Base-by-base conservation (phyloP, 805 yeast genomes). In the Starmerella vitae region DNA sequence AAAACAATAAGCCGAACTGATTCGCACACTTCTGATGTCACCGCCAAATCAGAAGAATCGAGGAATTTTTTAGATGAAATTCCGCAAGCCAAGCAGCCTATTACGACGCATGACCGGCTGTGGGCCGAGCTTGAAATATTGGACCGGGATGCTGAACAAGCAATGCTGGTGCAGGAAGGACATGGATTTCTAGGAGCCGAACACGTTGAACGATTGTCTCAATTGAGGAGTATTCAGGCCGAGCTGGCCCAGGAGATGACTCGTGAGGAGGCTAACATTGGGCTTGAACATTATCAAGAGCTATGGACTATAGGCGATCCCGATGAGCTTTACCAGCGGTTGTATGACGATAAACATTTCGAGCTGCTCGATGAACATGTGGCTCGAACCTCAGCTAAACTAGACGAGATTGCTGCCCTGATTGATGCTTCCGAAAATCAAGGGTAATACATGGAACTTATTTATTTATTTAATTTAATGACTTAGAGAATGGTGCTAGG, bases 101-200 rank as follows among this genome's bases (percentile, higher is more conserved):
- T 72, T 17, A 76, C 80, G 38, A 63, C 71, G 44, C 85, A 76
- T 59, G 94, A 82, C 58, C 68, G 70, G 51, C 64, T 82, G 33
- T 86, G 94, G 93, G 76, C 88, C 5, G 93, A 83, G 49, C 76
- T 85, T 36, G 94, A 81, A 51, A 78, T 81, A 0, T 65, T 88
- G 45, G 86, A 83, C 47, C 93, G 82, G 46, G 91, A 84, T 6
- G 70, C 71, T 41, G 65, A 64, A 37, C 66, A 78, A 64, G 73
- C 82, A 2, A 51, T 46, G n/a, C 48, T 53, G 17, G 59, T 60
- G 12, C 51, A 49, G 29, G 27, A 41, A 12, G 45, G 48, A 36
- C 57, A 59, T 18, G 58, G 62, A 31, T 63, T 64, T 38, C 57
- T 64, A 37, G 66, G 68, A 4, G 38, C 49, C 6, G 52, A 62